phyloP scores from a whole-genome alignment of 352 stramenopile genomes.

The Aphanomyces astaci region DNA sequence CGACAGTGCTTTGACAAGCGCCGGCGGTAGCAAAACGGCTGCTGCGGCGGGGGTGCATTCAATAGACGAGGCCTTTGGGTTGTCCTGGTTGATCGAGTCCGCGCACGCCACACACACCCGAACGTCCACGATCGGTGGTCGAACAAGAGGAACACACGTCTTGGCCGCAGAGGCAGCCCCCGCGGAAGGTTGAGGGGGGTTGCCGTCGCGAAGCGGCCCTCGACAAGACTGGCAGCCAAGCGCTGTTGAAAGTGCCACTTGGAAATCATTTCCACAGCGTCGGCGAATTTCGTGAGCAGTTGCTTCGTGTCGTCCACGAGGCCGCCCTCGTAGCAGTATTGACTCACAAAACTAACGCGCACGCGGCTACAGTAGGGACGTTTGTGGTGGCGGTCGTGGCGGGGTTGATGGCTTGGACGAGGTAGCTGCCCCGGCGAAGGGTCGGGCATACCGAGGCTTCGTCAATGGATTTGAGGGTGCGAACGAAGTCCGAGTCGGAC shows the following conservation, averaged over 20 bases:
- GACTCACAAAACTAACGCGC: conserved; percentile 12
- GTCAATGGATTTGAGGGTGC: conserved; percentile 15
- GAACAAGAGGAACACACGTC: conserved; percentile 12
- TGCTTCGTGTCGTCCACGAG: conserved; percentile 3
- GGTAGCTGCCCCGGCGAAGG: not conserved
- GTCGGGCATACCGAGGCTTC: not conserved
- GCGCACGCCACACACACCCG: conserved; percentile 3
- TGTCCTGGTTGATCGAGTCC: not conserved
- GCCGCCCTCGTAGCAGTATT: conserved; percentile 11
- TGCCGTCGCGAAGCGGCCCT: too few species aligned
- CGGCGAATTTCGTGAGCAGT: not conserved
- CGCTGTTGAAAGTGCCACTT: not conserved
- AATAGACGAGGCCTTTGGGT: not conserved
- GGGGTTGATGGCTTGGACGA: conserved; percentile 12
- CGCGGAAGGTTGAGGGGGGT: too few species aligned
- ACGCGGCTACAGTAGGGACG: not conserved
- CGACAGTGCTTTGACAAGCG: not conserved
- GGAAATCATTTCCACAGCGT: not conserved
- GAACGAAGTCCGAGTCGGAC: not conserved
- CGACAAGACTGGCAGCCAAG: too few species aligned
- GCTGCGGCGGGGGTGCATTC: not conserved
- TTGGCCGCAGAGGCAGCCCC: conserved; percentile 12
- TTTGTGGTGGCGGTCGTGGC: not conserved
- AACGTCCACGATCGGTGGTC: not conserved
- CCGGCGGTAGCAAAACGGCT: not conserved